These are phyloP conservation scores for Phytophthora boehmeriae DNA, from an alignment of 352 stramenopile species.

Conservation along the genomic window DNA sequence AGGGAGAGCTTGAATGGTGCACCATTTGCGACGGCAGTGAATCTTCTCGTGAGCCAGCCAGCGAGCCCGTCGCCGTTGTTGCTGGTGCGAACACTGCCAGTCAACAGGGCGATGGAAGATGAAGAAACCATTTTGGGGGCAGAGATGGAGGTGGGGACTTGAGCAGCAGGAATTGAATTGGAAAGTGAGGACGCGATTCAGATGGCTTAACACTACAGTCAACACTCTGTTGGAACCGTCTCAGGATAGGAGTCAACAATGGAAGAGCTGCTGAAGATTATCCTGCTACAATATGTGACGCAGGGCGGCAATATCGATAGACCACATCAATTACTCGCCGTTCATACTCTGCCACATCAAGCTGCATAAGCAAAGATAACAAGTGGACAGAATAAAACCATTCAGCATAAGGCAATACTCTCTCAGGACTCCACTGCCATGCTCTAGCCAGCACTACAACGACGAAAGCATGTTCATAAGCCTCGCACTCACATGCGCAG, in stretches of 20 bases:
- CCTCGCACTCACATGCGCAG: no score
- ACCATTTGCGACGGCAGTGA: slow-evolving; percentile 11
- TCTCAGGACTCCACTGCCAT: no score
- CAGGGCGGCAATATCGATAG: no score
- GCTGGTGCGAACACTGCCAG: slow-evolving; percentile 15
- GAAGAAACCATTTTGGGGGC: slow-evolving; percentile 5
- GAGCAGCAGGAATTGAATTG: background rate
- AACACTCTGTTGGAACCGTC: slow-evolving; percentile 11
- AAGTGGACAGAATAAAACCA: no score
- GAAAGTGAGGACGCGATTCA: slow-evolving; percentile 10
- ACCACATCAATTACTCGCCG: no score
- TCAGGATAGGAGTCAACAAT: slow-evolving; percentile 11
- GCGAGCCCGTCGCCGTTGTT: slow-evolving; percentile 30
- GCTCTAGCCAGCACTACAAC: no score
- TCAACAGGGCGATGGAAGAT: slow-evolving; percentile 12
- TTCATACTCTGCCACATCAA: no score
- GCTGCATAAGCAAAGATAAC: no score
- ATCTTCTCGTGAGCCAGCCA: slow-evolving; percentile 18
- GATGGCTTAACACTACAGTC: slow-evolving; percentile 1
- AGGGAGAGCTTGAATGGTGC: slow-evolving; percentile 11
- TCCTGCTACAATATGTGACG: background rate
- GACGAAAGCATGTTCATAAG: no score
- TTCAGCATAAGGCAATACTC: no score
- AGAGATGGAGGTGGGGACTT: background rate
- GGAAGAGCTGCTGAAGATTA: slow-evolving; percentile 1